Evolutionary conservation across 2,329 filamentous ascomycete species (phyloP), one percentile per base, ranked within the genome.

Genomic region (Aspergillus fischeri): DNA sequence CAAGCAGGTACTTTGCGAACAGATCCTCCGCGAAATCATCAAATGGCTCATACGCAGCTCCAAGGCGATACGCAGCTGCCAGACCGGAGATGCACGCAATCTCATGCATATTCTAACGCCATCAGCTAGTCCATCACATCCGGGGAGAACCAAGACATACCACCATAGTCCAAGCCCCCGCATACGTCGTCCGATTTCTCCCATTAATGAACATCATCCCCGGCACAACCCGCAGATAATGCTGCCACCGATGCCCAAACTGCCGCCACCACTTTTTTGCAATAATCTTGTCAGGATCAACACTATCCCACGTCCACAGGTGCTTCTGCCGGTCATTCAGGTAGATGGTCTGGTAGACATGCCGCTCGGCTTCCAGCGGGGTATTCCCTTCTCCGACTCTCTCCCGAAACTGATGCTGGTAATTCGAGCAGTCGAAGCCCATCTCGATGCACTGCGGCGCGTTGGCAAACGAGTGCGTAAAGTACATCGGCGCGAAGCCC

Each of bases 371-470:
- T 0, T 79, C 77, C 0, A 57, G 62, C 2, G 73, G 61, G 1
- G 61, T 51, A 14, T 67, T 61, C 1, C 65, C 66, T 25, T 67
- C 60, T 4, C 65, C 66, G 14, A 73, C 53, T 0, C 69, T 67
- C 21, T 70, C 70, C 1, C 84, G 84, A 60, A 91, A 88, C 67
- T 91, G 88, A 48, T 86, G 81, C 69, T 91, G 88, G 72, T 91
- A 90, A 69, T 90, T 89, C 41, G 85, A 87, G 74, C 86, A 89
- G 70, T 91, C 87, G 72, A 90, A 91, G 56, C 83, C 87, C 80
- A 78, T 84, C 68, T 84, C 82, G 38, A 79, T 80, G 69, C 85
- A 85, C 3, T 77, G 79, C 7, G 75, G 75, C 60, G 83, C 81
- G 21, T 77, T 63, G 0, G 73, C 72, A 65, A 85, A 85, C 63